Evolutionary conservation across 2,329 filamentous ascomycete genomes (phyloP).

Genomic region (Mollisia scopiformis): DNA sequence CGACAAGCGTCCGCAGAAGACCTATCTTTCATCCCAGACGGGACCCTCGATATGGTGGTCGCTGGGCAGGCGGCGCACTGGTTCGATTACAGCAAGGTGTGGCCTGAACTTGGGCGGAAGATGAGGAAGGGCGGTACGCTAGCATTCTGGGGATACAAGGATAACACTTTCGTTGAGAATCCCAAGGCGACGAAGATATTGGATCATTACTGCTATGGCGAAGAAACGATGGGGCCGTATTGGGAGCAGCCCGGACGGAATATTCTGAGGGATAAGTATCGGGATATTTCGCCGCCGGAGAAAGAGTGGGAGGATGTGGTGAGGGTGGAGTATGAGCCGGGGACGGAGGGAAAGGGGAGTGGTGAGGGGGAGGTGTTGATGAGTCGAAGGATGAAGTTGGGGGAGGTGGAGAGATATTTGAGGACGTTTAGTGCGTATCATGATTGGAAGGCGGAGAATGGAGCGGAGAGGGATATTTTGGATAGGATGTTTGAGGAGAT

Average conservation of each 20-base stretch:
- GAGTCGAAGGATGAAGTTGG: constrained; percentile 55
- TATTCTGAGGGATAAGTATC: constrained; percentile 54
- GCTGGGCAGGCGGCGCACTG: constrained; percentile 65
- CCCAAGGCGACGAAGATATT: constrained; percentile 55
- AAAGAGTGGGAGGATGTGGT: constrained; percentile 54
- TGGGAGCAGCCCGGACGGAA: constrained; percentile 65
- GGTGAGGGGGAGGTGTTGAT: constrained; percentile 51
- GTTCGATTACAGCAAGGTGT: constrained; percentile 62
- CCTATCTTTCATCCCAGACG: constrained; percentile 51
- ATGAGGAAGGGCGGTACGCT: constrained; percentile 58
- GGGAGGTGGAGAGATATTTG: constrained; percentile 62
- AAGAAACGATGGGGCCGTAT: constrained; percentile 56
- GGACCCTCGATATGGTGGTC: constrained; percentile 53
- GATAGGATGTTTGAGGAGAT: constrained; percentile 65
- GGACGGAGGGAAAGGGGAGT: constrained; percentile 42
- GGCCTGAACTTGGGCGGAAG: constrained; percentile 57
- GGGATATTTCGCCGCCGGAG: constrained; percentile 54
- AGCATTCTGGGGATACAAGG: constrained; percentile 70
- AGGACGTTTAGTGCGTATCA: constrained; percentile 63
- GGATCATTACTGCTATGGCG: constrained; percentile 58
- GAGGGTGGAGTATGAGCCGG: constrained; percentile 61
- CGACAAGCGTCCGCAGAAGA: constrained; percentile 56
- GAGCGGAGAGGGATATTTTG: constrained; percentile 62
- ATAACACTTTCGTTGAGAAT: constrained; percentile 60
- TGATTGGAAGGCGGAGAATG: constrained; percentile 60